Base-by-base conservation (phyloP, 768 basidiomycete genomes). In the Xerocomus brunneocitrinus region DNA sequence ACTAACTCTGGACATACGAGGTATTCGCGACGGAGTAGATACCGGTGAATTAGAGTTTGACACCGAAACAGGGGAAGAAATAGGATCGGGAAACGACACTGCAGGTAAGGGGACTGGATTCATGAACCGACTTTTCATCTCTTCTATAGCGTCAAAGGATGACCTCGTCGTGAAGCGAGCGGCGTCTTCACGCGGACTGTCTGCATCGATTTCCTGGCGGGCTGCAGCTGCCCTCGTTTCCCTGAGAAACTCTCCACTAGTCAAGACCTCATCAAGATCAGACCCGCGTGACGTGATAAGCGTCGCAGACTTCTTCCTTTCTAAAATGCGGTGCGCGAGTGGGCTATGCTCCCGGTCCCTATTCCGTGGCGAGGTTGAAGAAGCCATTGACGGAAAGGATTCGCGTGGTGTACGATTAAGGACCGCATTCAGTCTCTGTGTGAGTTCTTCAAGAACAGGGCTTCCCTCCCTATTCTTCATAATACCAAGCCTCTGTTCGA, bases 101-200 rank as follows among this genome's bases (percentile, higher is more conserved):
- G 49, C 53, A 12, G 64, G 61, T 13, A 72, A 66, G 8, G 71
- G 59, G 3, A 56, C 58, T 58, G 68, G 72, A 45, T 64, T 65
- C 49, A 82, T 65, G 58, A 84, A 79, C 38, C 82, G 72, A 58
- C 69, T 74, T 67, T 84, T 87, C 80, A 85, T 82, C 59, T 83
- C 79, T 63, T 84, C 79, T 43, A 84, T 72, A 2, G 81, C 80
- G 24, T 81, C 79, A 27, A 70, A 62, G 6, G 77, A 76, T 7
- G 76, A 73, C 22, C 65, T 50, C 24, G 55, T 60, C 3, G 47
- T 57, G 4, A 42, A 40, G 22, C 32, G 31, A n/a, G 25, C 3
- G 51, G 36, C 14, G 5, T 68, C 51, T 57, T 55, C 38, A 55
- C 56, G 40, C 54, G 53, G 46, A 48, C 39, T 58, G 30, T 39